Base-by-base conservation (phyloP, 208 protist genomes). In the Leishmania aethiopica region DNA sequence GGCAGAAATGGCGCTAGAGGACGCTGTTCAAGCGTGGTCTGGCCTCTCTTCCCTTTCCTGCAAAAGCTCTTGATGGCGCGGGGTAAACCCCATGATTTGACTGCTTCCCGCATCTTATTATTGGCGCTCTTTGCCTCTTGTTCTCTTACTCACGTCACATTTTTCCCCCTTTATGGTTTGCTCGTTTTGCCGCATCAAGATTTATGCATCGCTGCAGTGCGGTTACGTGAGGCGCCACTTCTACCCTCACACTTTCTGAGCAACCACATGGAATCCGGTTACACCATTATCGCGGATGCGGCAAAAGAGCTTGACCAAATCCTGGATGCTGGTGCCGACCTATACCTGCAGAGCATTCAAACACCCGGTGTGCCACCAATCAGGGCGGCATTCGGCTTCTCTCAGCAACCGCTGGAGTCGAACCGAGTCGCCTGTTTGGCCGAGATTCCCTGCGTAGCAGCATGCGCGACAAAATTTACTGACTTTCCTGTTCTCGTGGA, bases 401-500 rank as follows among this genome's bases (percentile, higher is more conserved):
- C 53, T 6, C 28, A 66, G 11, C 53, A 75, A 42, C 59, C 72
- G 25, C 55, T 55, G 17, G 1, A 67, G 15, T 19, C 37, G 3
- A 17, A 17, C 25, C 45, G 17, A 5, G 76, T 84, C 5, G 13
- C 45, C 17, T 84, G 72, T 15, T 42, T 79, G n/a, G 35, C 45
- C 6, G 75, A 78, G 2, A 11, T 32, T 4, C 70, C 67, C n/a
- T 19, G 11, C 40, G 7, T 35, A 25, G 19, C 51, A 3, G 15
- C 37, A 17, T 40, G 75, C 32, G 28, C 28, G n/a, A 6, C 62
- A 32, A 42, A 5, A 6, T 53, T 11, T 28, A 17, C 45, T 19
- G 80, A 84, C 60, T 84, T 79, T 67, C 80, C 80, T 10, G 80
- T 84, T 57, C 28, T 79, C n/a, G 66, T 84, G 19, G 40, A 84